Conservation (phyloP, 495 filamentous ascomycete species). For the Tirmania nivea region DNA sequence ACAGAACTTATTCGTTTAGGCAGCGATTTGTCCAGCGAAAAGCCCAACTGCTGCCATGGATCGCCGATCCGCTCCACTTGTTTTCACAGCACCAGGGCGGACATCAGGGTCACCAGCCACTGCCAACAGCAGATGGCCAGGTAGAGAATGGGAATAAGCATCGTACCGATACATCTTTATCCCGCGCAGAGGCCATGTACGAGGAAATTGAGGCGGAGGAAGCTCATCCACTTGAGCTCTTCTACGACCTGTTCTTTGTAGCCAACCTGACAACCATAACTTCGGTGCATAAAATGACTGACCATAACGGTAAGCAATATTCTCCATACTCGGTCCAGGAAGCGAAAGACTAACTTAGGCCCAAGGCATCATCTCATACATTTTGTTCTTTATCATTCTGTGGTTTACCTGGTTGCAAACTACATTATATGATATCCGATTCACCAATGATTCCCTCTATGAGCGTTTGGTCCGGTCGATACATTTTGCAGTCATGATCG, state of each 20-base stretch:
- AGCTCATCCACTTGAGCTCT: constrained; percentile 27
- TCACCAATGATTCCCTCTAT: constrained; percentile 43
- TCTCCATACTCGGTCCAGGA: no score
- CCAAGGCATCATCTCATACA: constrained; percentile 18
- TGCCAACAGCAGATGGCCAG: no score
- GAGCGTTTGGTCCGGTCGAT: constrained; percentile 40
- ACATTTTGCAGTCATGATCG: constrained; percentile 41
- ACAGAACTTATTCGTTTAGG: no score
- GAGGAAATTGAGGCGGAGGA: no score
- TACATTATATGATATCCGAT: constrained; percentile 45
- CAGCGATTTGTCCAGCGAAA: no score
- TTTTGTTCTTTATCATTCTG: constrained; percentile 38
- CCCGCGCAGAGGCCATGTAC: no score
- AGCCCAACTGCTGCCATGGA: no score
- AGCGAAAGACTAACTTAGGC: background rate
- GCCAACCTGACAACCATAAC: constrained; percentile 42
- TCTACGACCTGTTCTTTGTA: constrained; percentile 43
- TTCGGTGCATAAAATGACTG: constrained; percentile 30
- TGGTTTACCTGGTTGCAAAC: constrained; percentile 57
- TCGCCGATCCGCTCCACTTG: no score
- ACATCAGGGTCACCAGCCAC: no score
- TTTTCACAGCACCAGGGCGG: no score
- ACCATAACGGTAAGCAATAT: constrained; percentile 6
- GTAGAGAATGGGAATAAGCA: no score
- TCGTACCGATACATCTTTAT: no score